These are phyloP conservation scores for Cladosporium austrohemisphaericum DNA, from an alignment of 2,329 filamentous ascomycete genomes.

Conservation along the genomic window DNA sequence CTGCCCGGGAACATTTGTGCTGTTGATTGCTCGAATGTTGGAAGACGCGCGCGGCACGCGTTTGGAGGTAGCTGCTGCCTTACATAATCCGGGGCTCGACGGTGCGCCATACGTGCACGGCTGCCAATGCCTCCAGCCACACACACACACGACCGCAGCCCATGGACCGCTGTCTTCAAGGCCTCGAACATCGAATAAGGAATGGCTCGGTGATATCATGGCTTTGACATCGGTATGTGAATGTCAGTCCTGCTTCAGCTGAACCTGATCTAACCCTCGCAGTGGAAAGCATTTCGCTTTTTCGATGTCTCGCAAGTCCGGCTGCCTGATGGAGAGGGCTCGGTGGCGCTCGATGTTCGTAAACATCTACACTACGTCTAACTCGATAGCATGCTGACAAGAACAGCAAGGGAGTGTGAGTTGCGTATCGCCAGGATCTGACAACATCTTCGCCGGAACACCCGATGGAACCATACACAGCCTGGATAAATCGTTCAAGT, in stretches of 20 bases:
- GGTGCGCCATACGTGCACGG: too few relatives aligned
- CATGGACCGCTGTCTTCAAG: background rate
- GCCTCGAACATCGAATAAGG: background rate
- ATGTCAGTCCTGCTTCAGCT: background rate
- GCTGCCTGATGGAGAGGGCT: conserved; percentile 73
- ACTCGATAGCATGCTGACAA: conserved; percentile 19
- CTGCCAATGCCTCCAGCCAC: too few relatives aligned
- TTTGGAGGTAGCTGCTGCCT: too few relatives aligned
- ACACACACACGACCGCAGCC: too few relatives aligned
- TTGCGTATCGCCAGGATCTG: conserved; percentile 79
- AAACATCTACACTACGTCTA: background rate
- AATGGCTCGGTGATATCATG: conserved; percentile 31
- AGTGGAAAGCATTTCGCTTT: conserved; percentile 99
- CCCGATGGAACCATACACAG: conserved; percentile 84
- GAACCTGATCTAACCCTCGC: conserved; percentile 2
- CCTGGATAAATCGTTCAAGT: conserved; percentile 80
- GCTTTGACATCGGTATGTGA: conserved; percentile 31
- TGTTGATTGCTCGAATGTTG: background rate
- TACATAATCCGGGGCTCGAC: too few relatives aligned
- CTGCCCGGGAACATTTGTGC: background rate
- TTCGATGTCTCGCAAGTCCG: conserved; percentile 89
- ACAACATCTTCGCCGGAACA: conserved; percentile 84
- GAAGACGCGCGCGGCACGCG: too few relatives aligned
- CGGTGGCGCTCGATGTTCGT: conserved; percentile 37
- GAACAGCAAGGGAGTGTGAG: conserved; percentile 63